phyloP scores from a whole-genome alignment of 805 yeast genomes.

The Cephaloascus fragrans region DNA sequence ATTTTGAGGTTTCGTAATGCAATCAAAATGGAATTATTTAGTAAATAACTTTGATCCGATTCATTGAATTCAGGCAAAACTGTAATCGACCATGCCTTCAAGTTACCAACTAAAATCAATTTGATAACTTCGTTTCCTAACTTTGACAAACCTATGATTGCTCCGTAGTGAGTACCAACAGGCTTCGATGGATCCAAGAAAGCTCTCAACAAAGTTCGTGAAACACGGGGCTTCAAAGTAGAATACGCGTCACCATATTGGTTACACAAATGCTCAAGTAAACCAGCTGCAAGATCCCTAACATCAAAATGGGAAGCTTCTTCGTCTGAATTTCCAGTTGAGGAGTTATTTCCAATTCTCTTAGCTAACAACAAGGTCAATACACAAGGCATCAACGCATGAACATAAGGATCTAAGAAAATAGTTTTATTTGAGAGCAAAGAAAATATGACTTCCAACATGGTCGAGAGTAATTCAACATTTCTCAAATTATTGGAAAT shows the following conservation, averaged over 20 bases:
- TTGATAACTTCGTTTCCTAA: slow-evolving; percentile 85
- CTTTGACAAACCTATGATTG: slow-evolving; percentile 74
- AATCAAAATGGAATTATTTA: slow-evolving; percentile 39
- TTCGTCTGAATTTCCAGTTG: slow-evolving; percentile 18
- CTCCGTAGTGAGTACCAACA: slow-evolving; percentile 86
- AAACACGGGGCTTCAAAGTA: slow-evolving; percentile 85
- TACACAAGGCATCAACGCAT: slow-evolving; percentile 94
- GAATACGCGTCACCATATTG: slow-evolving; percentile 80
- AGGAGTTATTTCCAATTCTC: slow-evolving; percentile 52
- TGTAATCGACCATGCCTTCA: slow-evolving; percentile 67
- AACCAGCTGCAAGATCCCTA: slow-evolving; percentile 80
- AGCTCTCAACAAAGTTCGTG: slow-evolving; percentile 86
- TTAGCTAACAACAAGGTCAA: slow-evolving; percentile 84
- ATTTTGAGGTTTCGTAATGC: slow-evolving; percentile 41
- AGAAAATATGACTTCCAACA: slow-evolving; percentile 84
- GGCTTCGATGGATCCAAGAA: slow-evolving; percentile 79
- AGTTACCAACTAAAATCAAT: slow-evolving; percentile 73
- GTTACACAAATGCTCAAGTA: slow-evolving; percentile 68
- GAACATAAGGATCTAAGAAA: slow-evolving; percentile 90
- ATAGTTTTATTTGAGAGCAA: slow-evolving; percentile 74
- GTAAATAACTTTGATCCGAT: slow-evolving; percentile 38
- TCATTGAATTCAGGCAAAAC: slow-evolving; percentile 36
- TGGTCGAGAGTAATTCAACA: slow-evolving; percentile 61
- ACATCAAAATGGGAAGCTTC: slow-evolving; percentile 40
- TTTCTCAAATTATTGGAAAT: slow-evolving; percentile 79